phyloP scores from a whole-genome alignment of 306 rosid species.

The Casuarina cunninghamiana region DNA sequence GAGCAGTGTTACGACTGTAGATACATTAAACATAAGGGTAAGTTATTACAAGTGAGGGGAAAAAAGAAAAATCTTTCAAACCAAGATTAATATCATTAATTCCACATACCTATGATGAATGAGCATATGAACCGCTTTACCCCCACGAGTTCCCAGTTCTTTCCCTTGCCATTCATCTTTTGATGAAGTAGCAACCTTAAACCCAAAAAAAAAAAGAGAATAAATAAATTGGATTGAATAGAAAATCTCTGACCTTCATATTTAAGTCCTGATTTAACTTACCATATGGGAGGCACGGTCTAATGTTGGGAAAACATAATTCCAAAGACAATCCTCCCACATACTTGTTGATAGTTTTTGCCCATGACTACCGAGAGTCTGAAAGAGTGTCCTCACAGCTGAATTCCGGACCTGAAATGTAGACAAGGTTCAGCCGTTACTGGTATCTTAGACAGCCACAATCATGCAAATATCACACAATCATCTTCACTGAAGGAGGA shows the following conservation, averaged over 20 bases:
- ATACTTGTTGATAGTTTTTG: slow-evolving; percentile 83
- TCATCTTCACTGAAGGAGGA: background rate
- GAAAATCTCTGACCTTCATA: slow-evolving; percentile 19
- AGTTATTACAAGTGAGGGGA: slow-evolving; percentile 11
- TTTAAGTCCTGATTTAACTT: slow-evolving; percentile 37
- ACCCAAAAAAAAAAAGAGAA: slow-evolving; percentile 29
- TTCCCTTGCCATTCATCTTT: slow-evolving; percentile 98
- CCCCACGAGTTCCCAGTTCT: slow-evolving; percentile 98
- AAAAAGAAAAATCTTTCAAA: slow-evolving; percentile 16
- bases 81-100: slow-evolving; percentile 17
- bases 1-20: slow-evolving; percentile 97
- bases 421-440: slow-evolving; percentile 11
- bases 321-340: slow-evolving; percentile 99
- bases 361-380: slow-evolving; percentile 88
- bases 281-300: slow-evolving; percentile 97
- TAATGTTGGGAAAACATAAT: slow-evolving; percentile 84
- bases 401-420: slow-evolving; percentile 84
- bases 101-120: slow-evolving; percentile 86
- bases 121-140: slow-evolving; percentile 98
- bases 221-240: slow-evolving; percentile 16
- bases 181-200: slow-evolving; percentile 90
- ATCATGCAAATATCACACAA: background rate
- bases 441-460: slow-evolving; percentile 1
- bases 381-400: slow-evolving; percentile 93
- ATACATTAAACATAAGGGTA: slow-evolving; percentile 32